Conservation (phyloP, 1,284 basidiomycete species). For the Sporisorium exsertum region DNA sequence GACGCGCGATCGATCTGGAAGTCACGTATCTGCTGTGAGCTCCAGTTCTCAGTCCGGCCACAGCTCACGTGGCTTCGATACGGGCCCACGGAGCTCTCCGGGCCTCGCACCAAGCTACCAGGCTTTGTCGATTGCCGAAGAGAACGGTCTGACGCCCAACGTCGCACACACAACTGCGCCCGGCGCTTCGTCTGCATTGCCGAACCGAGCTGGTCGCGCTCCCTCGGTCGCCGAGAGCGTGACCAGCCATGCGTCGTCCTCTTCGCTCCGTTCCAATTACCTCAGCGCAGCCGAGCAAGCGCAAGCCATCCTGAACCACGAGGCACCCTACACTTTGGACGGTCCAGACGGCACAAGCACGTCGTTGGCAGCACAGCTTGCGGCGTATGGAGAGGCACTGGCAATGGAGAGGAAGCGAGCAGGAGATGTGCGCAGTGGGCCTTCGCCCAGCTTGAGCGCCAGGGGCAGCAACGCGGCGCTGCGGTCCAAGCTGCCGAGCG, state of each 20-base stretch:
- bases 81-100: conserved; percentile 29
- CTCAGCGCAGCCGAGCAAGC: conserved; percentile 54
- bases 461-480: conserved; percentile 48
- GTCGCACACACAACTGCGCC: not conserved
- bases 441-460: conserved; percentile 43
- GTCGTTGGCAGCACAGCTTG: conserved; percentile 48
- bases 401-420: conserved; percentile 45
- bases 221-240: conserved; percentile 33
- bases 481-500: conserved; percentile 46
- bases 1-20: conserved; percentile 47
- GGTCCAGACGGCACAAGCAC: conserved; percentile 40
- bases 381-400: conserved; percentile 58
- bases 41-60: conserved; percentile 39
- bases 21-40: conserved; percentile 40
- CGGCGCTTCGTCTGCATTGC: conserved; percentile 3
- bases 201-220: conserved; percentile 22
- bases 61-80: conserved; percentile 27
- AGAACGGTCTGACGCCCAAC: conserved; percentile 21
- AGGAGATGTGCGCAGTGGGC: conserved; percentile 35
- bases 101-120: conserved; percentile 29
- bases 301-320: conserved; percentile 52
- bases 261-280: conserved; percentile 44
- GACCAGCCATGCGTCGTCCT: conserved; percentile 35
- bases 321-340: conserved; percentile 26
- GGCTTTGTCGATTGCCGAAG: conserved; percentile 46